A percentile compares a stretch with the other conserved stretches of the same genome.
Evolutionary conservation across 2,329 filamentous ascomycete species (phyloP).

Genomic region (Hortaea sp.): DNA sequence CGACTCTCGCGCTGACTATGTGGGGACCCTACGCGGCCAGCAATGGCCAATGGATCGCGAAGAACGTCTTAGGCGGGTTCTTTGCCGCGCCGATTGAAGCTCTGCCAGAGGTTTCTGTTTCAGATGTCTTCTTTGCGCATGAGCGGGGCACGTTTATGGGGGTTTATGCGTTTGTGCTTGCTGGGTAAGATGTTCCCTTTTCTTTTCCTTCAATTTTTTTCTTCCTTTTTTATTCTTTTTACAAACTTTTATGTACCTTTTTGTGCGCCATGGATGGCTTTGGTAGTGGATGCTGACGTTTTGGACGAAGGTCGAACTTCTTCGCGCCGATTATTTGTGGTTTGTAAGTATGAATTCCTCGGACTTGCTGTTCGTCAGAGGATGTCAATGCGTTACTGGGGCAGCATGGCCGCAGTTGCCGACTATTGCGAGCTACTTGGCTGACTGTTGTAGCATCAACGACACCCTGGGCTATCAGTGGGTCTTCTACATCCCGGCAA

Average conservation of each 20-base stretch:
- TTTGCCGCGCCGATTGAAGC: slow-evolving; percentile 40
- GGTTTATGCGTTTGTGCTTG: slow-evolving; percentile 18
- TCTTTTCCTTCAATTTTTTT: too few relatives aligned
- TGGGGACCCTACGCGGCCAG: slow-evolving; percentile 36
- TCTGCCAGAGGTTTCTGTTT: slow-evolving; percentile 29
- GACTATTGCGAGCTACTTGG: background rate
- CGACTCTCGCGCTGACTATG: slow-evolving; percentile 31
- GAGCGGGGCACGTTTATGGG: slow-evolving; percentile 21
- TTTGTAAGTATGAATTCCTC: slow-evolving; percentile 17
- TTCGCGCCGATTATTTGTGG: slow-evolving; percentile 36
- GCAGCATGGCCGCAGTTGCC: too few relatives aligned
- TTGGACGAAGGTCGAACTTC: background rate
- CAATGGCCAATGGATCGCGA: slow-evolving; percentile 38
- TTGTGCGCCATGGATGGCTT: too few relatives aligned
- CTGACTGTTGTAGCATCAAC: slow-evolving; percentile 24
- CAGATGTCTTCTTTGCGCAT: slow-evolving; percentile 21
- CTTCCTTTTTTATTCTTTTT: too few relatives aligned
- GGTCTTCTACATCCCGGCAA: slow-evolving; percentile 43
- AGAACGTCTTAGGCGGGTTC: slow-evolving; percentile 39
- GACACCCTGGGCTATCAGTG: slow-evolving; percentile 31
- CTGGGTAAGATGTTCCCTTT: slow-evolving; percentile 5
- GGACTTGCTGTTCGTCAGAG: background rate
- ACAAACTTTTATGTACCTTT: too few relatives aligned
- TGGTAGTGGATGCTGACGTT: too few relatives aligned
- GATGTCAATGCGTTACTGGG: too few relatives aligned